Conservation (phyloP, 768 basidiomycete genomes). For the Suillus sp. region DNA sequence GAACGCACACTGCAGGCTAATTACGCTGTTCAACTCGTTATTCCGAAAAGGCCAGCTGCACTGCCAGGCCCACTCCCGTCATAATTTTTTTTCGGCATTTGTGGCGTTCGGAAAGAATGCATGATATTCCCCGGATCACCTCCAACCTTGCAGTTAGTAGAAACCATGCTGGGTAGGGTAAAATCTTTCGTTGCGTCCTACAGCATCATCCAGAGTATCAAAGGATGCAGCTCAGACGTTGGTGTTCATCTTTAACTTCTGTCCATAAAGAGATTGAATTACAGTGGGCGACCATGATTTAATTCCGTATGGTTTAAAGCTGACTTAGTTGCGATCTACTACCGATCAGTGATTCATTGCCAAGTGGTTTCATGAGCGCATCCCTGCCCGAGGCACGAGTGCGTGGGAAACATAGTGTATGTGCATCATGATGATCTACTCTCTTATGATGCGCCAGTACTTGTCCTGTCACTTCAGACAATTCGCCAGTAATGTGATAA, state of each 20-base stretch:
- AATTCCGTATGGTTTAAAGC: neutral
- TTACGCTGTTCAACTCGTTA: neutral
- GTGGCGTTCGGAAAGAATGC: neutral
- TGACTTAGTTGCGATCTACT: neutral
- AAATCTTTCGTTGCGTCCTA: neutral
- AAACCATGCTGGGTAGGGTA: neutral
- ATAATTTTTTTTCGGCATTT: neutral
- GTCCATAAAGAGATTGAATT: neutral
- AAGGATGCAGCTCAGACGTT: neutral
- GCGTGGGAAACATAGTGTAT: neutral
- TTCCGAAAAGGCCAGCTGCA: neutral
- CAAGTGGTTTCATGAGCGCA: neutral
- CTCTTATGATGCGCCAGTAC: neutral
- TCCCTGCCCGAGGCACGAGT: neutral
- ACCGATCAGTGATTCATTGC: neutral
- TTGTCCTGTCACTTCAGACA: neutral
- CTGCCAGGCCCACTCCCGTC: neutral
- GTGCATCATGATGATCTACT: neutral
- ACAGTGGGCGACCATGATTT: neutral
- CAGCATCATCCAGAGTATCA: neutral
- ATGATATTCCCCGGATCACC: neutral
- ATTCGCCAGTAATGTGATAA: neutral
- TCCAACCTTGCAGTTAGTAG: neutral
- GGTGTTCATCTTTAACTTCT: neutral
- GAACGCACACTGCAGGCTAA: neutral